Base-by-base conservation (phyloP, 768 basidiomycete genomes). In the Fistulinella prunicolor region DNA sequence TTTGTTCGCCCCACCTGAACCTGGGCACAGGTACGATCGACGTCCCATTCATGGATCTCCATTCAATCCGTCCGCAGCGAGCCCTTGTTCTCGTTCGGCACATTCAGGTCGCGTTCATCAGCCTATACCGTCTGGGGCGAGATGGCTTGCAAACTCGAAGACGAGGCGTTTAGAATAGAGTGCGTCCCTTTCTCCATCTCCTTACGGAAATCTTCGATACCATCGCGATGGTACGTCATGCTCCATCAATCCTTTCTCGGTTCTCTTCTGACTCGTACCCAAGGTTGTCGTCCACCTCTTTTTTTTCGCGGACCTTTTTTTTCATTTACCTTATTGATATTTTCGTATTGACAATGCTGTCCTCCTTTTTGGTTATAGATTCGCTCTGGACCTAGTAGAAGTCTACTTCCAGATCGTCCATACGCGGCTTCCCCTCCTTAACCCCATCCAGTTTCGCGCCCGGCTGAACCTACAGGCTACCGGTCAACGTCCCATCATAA, bases 351-450 rank as follows among this genome's bases (percentile, higher is more conserved):
- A 55, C 56, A 46, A 45, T 47, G 23, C 36, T 32, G 28, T 13
- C n/a, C 55, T 37, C 38, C 58, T 24, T 47, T 40, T 50, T 32
- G 51, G 38, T 50, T 59, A 34, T 47, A 96, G 94, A 69, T 89
- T 97, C 61, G 87, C 92, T 3, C 81, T 87, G 44, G 93, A 97
- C 70, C 84, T 96, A 44, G 84, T 95, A 61, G 92, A 96, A 69
- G 91, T 94, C 38, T 97, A 86, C 71, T 94, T 95, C 65, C 90
- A 94, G 67, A 89, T 89, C 51, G 87, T 90, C 34, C 92, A 94
- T 67, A 86, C 88, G 21, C 84, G 94, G 46, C 75, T 90, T 49
- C 92, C 94, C 42, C 79, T 94, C 42, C 81, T 94, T 65, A 89
- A 92, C 70, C 89, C 90, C 49, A 71, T 78, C 21, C 81, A 85